Evolutionary conservation across 352 stramenopile genomes (phyloP).

Genomic region (Phytophthora sojae): DNA sequence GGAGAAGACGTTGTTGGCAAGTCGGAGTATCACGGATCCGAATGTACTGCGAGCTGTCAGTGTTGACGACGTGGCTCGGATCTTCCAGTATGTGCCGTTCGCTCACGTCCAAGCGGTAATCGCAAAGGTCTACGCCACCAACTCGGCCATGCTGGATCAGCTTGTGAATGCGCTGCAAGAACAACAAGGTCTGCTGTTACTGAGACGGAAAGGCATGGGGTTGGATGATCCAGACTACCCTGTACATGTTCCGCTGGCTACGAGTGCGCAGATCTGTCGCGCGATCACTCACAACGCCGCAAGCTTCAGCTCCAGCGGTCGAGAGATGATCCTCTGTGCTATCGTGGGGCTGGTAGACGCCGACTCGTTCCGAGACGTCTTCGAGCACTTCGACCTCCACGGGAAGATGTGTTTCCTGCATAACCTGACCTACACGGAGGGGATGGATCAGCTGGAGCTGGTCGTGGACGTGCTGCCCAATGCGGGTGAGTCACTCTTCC

Average conservation of each 20-base stretch:
- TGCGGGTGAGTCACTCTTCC: constrained; percentile 66
- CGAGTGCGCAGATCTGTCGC: constrained; percentile 74
- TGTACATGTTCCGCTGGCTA: constrained; percentile 58
- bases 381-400: constrained; percentile 65
- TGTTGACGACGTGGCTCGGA: constrained; percentile 50
- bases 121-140: constrained; percentile 22
- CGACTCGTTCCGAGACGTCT: constrained; percentile 77
- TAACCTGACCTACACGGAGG: constrained; percentile 62
- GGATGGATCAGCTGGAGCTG: constrained; percentile 56
- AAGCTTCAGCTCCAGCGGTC: constrained; percentile 71
- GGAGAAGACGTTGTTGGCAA: constrained; percentile 48
- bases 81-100: constrained; percentile 57
- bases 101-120: constrained; percentile 37
- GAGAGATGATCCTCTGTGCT: constrained; percentile 79
- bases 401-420: constrained; percentile 71
- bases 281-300: constrained; percentile 62
- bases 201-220: constrained; percentile 2
- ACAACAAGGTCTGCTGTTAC: constrained; percentile 31
- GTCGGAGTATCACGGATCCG: constrained; percentile 54
- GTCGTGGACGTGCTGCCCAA: constrained; percentile 65
- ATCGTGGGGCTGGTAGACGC: constrained; percentile 69
- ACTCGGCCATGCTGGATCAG: constrained; percentile 30
- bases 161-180: constrained; percentile 30
- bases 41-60: constrained; percentile 48
- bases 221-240: constrained; percentile 58